Conservation (phyloP, 2,329 filamentous ascomycete species). For the Venturiaceae sp. region DNA sequence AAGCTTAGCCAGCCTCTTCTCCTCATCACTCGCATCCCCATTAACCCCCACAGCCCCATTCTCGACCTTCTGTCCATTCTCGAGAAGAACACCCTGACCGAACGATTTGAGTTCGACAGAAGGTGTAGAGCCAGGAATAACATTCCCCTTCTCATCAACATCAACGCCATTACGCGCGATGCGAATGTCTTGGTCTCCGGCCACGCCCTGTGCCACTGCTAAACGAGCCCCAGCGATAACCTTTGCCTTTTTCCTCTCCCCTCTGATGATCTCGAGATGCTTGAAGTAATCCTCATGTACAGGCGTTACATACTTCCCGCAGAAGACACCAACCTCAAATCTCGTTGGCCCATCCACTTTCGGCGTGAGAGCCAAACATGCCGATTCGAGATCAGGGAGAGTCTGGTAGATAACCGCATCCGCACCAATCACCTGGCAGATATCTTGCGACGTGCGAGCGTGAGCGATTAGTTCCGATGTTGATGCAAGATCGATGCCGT, state of each 20-base stretch:
- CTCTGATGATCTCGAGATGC: constrained; percentile 62
- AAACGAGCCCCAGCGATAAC: constrained; percentile 54
- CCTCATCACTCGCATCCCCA: neutral
- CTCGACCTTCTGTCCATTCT: neutral
- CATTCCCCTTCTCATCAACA: constrained; percentile 6
- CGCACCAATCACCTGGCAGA: constrained; percentile 60
- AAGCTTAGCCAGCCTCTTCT: neutral
- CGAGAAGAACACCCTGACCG: neutral
- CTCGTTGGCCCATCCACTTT: constrained; percentile 42
- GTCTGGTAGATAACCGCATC: constrained; percentile 70
- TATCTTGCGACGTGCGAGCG: constrained; percentile 49
- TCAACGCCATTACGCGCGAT: constrained; percentile 52
- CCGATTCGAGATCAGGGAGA: constrained; percentile 67
- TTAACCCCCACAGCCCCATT: neutral
- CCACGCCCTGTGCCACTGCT: constrained; percentile 53
- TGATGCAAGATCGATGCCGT: constrained; percentile 68
- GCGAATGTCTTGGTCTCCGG: constrained; percentile 49
- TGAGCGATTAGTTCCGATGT: constrained; percentile 63
- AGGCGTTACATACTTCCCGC: constrained; percentile 73
- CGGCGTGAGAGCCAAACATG: constrained; percentile 64
- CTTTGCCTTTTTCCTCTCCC: constrained; percentile 60
- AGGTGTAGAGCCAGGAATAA: constrained; percentile 1
- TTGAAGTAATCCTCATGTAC: constrained; percentile 76
- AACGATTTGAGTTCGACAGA: neutral
- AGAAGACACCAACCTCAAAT: constrained; percentile 91